Evolutionary conservation across 345 rosid species (phyloP).

Genomic region (Citrus medica): DNA sequence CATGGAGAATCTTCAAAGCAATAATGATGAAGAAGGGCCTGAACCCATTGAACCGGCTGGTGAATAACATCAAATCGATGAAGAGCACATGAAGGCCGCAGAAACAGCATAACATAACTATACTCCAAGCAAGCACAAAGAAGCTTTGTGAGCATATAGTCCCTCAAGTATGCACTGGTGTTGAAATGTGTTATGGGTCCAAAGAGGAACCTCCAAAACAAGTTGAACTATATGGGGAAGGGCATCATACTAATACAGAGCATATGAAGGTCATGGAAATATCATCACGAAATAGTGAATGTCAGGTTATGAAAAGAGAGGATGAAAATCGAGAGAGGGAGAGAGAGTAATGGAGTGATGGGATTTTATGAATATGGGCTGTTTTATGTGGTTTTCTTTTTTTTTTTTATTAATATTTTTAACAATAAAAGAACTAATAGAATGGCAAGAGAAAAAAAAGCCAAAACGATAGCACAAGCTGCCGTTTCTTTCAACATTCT

Average conservation of each 20-base stretch:
- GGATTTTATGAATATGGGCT: too few species aligned
- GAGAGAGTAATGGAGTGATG: too few species aligned
- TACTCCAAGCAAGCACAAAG: constrained; percentile 30
- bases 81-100: constrained; percentile 6
- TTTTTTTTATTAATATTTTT: too few species aligned
- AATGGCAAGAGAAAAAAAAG: too few species aligned
- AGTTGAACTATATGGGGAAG: constrained; percentile 20
- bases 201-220: constrained; percentile 25
- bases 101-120: constrained; percentile 4
- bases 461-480: accelerated
- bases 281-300: constrained; percentile 18
- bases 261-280: constrained; percentile 20
- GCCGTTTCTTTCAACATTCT: too few species aligned
- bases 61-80: constrained; percentile 15
- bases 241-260: constrained; percentile 25
- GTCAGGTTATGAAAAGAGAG: constrained; percentile 24
- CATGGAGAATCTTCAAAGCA: constrained; percentile 23
- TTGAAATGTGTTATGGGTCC: constrained; percentile 8
- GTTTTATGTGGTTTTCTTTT: accelerated
- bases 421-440: too few species aligned
- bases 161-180: constrained; percentile 3
- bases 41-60: constrained; percentile 10
- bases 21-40: constrained; percentile 24
- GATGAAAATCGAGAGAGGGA: too few species aligned
- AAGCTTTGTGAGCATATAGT: constrained; percentile 26